These are phyloP conservation scores for Juglanconis sp. DNA, from an alignment of 2,329 filamentous ascomycete genomes.

Conservation along the genomic window DNA sequence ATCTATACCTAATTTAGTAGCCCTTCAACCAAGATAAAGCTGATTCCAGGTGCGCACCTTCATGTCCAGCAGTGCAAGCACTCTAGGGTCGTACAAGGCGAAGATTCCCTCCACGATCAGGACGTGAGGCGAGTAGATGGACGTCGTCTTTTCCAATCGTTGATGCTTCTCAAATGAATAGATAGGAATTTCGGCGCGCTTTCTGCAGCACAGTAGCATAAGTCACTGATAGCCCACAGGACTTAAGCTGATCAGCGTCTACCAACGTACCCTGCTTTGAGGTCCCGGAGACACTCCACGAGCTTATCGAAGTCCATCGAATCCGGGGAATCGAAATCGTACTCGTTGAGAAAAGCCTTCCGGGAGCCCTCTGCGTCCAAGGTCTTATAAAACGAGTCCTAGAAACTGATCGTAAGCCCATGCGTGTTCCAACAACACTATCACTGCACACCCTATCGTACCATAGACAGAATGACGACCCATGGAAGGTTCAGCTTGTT, in stretches of 20 bases:
- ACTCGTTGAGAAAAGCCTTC: conserved; percentile 84
- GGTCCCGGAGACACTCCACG: conserved; percentile 72
- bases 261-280: conserved; percentile 81
- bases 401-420: not conserved
- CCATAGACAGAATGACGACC: conserved; percentile 98
- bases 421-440: not conserved
- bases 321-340: conserved; percentile 91
- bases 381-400: conserved; percentile 98
- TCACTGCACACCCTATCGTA: conserved; percentile 37
- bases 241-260: not conserved
- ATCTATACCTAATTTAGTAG: conserved; percentile 50
- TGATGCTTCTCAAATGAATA: conserved; percentile 95
- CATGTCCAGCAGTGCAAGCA: conserved; percentile 85
- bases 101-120: conserved; percentile 95
- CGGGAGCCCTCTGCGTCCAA: conserved; percentile 74
- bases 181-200: conserved; percentile 84
- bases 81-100: conserved; percentile 82
- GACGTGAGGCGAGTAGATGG: conserved; percentile 94
- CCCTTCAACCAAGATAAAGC: not conserved
- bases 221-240: not conserved
- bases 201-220: conserved; percentile 45
- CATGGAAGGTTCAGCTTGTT: conserved; percentile 87
- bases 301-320: conserved; percentile 93
- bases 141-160: conserved; percentile 72
- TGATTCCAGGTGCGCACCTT: conserved; percentile 51